Evolutionary conservation across 495 filamentous ascomycete genomes (phyloP), one percentile per base, ranked within the genome.

Genomic region (Acidiella bohemica): DNA sequence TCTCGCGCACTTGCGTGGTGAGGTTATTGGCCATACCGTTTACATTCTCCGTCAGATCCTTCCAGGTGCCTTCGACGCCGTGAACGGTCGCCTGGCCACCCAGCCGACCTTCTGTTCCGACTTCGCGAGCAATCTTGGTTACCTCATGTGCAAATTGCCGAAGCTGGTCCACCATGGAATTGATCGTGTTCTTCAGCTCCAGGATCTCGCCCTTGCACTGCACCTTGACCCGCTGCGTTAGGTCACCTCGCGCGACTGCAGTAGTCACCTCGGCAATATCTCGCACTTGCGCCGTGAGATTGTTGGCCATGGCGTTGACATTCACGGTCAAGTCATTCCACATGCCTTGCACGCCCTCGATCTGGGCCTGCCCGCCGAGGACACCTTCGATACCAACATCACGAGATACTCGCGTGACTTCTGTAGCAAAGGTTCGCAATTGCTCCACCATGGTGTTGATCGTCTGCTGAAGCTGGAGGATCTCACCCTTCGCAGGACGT

Each of bases 401-500:
- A 59, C 88, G 75, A 39, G 92, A 87, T 9, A 99, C 92, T 47
- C 84, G 79, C 11, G 86, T 96, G 42, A 99, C 90, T 67, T 99
- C 88, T 12, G 84, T 88, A 30, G 90, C 90, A 64, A 99, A 99
- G 9, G 86, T 93, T 41, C 87, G 78, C 34, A 99, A 68, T 64
- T 99, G 90, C 52, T 93, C 88, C 55, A 99, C 92, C 90, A 97
- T 97, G 59, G 81, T 93, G 53, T 97, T 97, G 51, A 97, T 96
- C 0, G 90, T 97, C 56, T 94, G 84, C 59, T 97, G 92, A 17
- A 97, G 68, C 57, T 96, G 82, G 23, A 94, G 65, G 51, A 97
- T 96, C 66, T 97, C 92, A 53, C 90, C 90, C 53, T 83, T 78
- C 41, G 90, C 92, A 16, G 86, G 83, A 59, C 86, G 78, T 55